phyloP scores from a whole-genome alignment of 1,139 yeast species.

The Kodamaea arcana region DNA sequence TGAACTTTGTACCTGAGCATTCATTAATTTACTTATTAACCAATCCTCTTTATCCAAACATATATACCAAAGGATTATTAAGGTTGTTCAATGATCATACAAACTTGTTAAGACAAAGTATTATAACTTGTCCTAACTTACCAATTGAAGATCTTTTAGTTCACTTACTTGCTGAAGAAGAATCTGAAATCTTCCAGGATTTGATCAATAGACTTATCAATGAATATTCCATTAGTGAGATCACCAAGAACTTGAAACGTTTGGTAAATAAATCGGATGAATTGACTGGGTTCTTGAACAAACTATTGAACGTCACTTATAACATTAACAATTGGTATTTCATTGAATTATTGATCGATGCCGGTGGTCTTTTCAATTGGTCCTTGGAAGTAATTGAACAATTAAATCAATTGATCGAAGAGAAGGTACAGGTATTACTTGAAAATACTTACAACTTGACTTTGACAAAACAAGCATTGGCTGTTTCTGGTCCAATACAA shows the following conservation, averaged over 20 bases:
- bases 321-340: slow-evolving; percentile 52
- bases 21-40: slow-evolving; percentile 73
- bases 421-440: slow-evolving; percentile 47
- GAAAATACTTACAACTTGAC: slow-evolving; percentile 53
- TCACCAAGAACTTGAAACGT: slow-evolving; percentile 32
- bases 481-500: slow-evolving; percentile 22
- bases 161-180: slow-evolving; percentile 51
- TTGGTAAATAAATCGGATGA: slow-evolving; percentile 24
- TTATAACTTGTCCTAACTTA: slow-evolving; percentile 71
- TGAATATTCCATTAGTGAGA: slow-evolving; percentile 51
- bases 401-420: slow-evolving; percentile 41
- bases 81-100: slow-evolving; percentile 46
- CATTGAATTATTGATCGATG: slow-evolving; percentile 62
- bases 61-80: slow-evolving; percentile 53
- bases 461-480: slow-evolving; percentile 48
- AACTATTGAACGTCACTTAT: slow-evolving; percentile 23
- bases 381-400: slow-evolving; percentile 43
- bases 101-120: slow-evolving; percentile 72
- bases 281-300: slow-evolving; percentile 39
- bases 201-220: slow-evolving; percentile 61
- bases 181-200: slow-evolving; percentile 64
- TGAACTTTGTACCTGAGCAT: slow-evolving; percentile 47
- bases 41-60: slow-evolving; percentile 77
- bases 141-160: slow-evolving; percentile 58
- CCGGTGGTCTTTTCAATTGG: slow-evolving; percentile 70